Evolutionary conservation across 345 rosid species (phyloP).

Genomic region (Iberis pinnata): DNA sequence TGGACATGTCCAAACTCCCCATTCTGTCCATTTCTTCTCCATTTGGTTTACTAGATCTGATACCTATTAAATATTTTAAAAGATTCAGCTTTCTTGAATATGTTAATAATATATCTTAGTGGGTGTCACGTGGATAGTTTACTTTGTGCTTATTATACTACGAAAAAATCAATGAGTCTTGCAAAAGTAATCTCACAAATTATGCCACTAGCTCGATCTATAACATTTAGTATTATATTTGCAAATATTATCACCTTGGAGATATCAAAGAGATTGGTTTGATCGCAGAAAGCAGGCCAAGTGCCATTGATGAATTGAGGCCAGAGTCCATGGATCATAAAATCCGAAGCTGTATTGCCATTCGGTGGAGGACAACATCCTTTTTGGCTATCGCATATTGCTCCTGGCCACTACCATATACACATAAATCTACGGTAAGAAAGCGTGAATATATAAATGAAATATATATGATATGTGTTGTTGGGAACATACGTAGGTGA

Average conservation of each 20-base stretch:
- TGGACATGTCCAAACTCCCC: slow-evolving; percentile 76
- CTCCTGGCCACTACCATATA: slow-evolving; percentile 68
- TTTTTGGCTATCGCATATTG: slow-evolving; percentile 51
- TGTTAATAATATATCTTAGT: no score
- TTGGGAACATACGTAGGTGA: slow-evolving; percentile 23
- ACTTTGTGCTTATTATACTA: no score
- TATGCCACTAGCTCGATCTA: no score
- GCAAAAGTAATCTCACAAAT: no score
- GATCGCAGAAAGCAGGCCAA: slow-evolving; percentile 63
- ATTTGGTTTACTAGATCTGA: slow-evolving; percentile 41
- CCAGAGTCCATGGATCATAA: slow-evolving; percentile 92
- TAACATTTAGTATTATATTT: no score
- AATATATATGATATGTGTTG: background rate
- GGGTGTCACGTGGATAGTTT: no score
- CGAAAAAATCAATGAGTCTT: no score
- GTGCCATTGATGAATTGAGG: slow-evolving; percentile 70
- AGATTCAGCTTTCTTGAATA: no score
- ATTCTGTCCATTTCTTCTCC: slow-evolving; percentile 56
- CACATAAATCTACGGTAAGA: no score
- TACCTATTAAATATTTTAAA: slow-evolving; percentile 38
- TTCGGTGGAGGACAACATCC: slow-evolving; percentile 74
- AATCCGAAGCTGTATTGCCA: slow-evolving; percentile 57
- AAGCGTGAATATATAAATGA: background rate
- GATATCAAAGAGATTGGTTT: slow-evolving; percentile 25
- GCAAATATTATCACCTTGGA: slow-evolving; percentile 19